Evolutionary conservation across 176 grass and related monocot species (phyloP).

Genomic region (Zea luxurians): DNA sequence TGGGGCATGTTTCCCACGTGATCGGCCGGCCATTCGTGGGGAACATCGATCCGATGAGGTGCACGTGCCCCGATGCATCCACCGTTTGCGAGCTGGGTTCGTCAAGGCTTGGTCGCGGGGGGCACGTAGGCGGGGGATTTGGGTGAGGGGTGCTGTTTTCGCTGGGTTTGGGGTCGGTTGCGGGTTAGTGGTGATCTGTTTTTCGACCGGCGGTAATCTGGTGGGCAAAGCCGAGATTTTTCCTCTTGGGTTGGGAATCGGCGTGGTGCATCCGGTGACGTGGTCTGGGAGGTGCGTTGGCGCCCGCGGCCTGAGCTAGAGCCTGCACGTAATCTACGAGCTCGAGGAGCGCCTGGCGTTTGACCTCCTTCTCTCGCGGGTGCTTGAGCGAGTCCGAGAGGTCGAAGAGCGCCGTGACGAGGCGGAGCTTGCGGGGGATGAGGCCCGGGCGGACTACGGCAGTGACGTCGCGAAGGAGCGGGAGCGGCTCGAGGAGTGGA

Average conservation of each 20-base stretch:
- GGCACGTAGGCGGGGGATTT: conserved; percentile 12
- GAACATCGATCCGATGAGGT: neutral
- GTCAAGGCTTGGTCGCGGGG: neutral
- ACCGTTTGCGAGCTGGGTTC: neutral
- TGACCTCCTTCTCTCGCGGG: conserved; percentile 78
- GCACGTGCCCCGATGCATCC: conserved; percentile 20
- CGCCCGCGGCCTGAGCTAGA: conserved; percentile 24
- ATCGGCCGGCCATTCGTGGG: conserved; percentile 27
- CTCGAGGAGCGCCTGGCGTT: conserved; percentile 82
- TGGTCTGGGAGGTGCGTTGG: conserved; percentile 56
- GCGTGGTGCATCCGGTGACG: no score
- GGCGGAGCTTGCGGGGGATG: conserved; percentile 73
- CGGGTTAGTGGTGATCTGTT: conserved; percentile 23
- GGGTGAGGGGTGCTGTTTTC: neutral
- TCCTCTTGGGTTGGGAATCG: no score
- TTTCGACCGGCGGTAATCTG: conserved; percentile 33
- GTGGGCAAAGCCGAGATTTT: conserved; percentile 37
- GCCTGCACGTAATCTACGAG: conserved; percentile 85
- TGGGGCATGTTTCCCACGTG: neutral
- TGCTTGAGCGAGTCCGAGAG: conserved; percentile 75
- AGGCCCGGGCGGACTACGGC: conserved; percentile 60
- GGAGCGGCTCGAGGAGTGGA: conserved; percentile 70
- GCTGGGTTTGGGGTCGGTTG: neutral
- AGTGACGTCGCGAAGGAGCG: conserved; percentile 71
- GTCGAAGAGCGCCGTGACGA: conserved; percentile 72